Percentiles rank a stretch among this genome's conserved stretches.
Conservation (phyloP, 2,329 filamentous ascomycete genomes). For the Bipolaris zeicola region DNA sequence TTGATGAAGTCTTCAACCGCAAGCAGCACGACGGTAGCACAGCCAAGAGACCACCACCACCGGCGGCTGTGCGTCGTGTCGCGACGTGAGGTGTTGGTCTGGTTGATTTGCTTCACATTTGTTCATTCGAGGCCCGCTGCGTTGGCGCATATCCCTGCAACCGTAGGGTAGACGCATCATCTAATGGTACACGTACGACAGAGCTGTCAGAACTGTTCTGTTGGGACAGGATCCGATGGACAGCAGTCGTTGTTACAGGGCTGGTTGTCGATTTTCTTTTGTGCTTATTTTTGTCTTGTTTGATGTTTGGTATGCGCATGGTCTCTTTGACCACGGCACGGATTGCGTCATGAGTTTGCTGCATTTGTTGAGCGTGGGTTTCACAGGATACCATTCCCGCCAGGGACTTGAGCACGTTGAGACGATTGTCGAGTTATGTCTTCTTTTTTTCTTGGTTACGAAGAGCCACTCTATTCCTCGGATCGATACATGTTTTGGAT, state of each 20-base stretch:
- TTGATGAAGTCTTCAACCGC: slow-evolving; percentile 68
- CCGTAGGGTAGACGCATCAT: slow-evolving; percentile 24
- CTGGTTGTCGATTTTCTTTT: slow-evolving; percentile 7
- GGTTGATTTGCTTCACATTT: slow-evolving; percentile 18
- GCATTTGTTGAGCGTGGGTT: slow-evolving; percentile 18
- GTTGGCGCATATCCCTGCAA: slow-evolving; percentile 16
- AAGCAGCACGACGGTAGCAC: slow-evolving; percentile 25
- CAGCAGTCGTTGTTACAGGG: slow-evolving; percentile 14
- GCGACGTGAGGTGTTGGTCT: slow-evolving; percentile 18
- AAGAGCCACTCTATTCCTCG: slow-evolving; percentile 8
- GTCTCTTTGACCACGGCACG: slow-evolving; percentile 14
- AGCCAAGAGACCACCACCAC: slow-evolving; percentile 34
- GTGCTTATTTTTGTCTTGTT: slow-evolving; percentile 16
- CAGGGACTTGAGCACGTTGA: slow-evolving; percentile 3
- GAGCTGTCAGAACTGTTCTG: slow-evolving; percentile 30
- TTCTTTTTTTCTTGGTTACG: slow-evolving; percentile 14
- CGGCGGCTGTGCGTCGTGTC: slow-evolving; percentile 34
- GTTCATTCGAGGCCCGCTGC: slow-evolving; percentile 19
- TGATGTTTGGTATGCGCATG: slow-evolving; percentile 21
- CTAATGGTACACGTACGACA: slow-evolving; percentile 32
- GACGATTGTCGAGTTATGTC: not conserved
- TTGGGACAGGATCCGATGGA: slow-evolving; percentile 24
- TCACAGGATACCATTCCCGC: slow-evolving; percentile 10
- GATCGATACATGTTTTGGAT: slow-evolving; percentile 16
- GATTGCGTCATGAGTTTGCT: slow-evolving; percentile 35